These are phyloP conservation scores for Cyberlindnera bimundalis DNA, from an alignment of 805 yeast genomes.

Conservation along the genomic window DNA sequence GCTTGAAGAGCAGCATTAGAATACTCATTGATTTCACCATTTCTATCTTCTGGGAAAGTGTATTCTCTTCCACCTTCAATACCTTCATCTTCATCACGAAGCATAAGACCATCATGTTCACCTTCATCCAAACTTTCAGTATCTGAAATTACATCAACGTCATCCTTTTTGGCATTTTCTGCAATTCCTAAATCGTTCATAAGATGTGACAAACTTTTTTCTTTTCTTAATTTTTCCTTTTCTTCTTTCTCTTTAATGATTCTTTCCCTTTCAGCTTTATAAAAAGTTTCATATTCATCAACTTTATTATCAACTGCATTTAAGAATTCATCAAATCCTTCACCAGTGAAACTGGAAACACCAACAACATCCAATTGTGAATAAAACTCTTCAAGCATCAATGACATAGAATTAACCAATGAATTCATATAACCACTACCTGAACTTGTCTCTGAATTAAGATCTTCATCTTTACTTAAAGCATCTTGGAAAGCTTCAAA, in stretches of 20 bases:
- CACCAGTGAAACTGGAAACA: slow-evolving; percentile 92
- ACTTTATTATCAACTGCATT: slow-evolving; percentile 82
- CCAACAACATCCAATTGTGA: slow-evolving; percentile 87
- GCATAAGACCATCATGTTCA: slow-evolving; percentile 40
- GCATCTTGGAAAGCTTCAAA: slow-evolving; percentile 89
- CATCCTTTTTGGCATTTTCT: slow-evolving; percentile 33
- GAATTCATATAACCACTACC: slow-evolving; percentile 93
- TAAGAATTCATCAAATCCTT: slow-evolving; percentile 88
- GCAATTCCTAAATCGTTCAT: slow-evolving; percentile 85
- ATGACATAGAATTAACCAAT: slow-evolving; percentile 88
- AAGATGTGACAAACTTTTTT: slow-evolving; percentile 62
- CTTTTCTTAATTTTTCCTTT: slow-evolving; percentile 68
- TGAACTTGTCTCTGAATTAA: slow-evolving; percentile 49
- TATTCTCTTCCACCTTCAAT: slow-evolving; percentile 51
- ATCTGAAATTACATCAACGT: slow-evolving; percentile 52
- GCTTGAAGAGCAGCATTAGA: slow-evolving; percentile 48
- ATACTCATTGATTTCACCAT: slow-evolving; percentile 51
- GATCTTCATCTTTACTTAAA: slow-evolving; percentile 59
- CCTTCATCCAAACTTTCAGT: slow-evolving; percentile 45
- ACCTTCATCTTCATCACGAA: slow-evolving; percentile 46
- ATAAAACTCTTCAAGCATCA: slow-evolving; percentile 95
- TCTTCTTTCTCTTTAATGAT: slow-evolving; percentile 73
- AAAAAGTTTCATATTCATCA: slow-evolving; percentile 80
- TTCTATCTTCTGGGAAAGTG: slow-evolving; percentile 65
- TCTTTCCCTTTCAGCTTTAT: slow-evolving; percentile 82